Percentiles rank a stretch among this genome's conserved stretches.
These are phyloP conservation scores for Aspergillus proliferans DNA, from an alignment of 2,329 filamentous ascomycete genomes.

Conservation along the genomic window DNA sequence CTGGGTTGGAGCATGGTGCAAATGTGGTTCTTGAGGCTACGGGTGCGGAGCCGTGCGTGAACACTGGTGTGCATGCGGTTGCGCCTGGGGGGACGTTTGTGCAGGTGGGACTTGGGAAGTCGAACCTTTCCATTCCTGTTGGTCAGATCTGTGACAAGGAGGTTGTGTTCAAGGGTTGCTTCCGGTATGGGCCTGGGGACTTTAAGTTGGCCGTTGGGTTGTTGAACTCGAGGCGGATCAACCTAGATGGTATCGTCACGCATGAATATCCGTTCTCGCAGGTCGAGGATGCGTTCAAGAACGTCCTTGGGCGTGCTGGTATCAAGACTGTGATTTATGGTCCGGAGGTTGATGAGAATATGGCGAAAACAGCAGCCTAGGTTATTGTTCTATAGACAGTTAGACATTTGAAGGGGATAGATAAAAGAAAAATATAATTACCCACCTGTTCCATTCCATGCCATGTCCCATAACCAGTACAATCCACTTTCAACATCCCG, in stretches of 20 bases:
- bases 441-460: conserved; percentile 14
- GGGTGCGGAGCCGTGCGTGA: conserved; percentile 68
- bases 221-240: conserved; percentile 55
- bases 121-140: conserved; percentile 62
- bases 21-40: conserved; percentile 72
- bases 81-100: conserved; percentile 66
- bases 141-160: conserved; percentile 81
- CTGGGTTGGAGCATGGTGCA: conserved; percentile 56
- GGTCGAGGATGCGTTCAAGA: conserved; percentile 75
- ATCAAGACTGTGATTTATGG: conserved; percentile 39
- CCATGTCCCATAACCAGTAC: conserved; percentile 27
- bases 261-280: conserved; percentile 66
- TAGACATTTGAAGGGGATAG: neutral
- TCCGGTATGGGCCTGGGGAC: conserved; percentile 79
- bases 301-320: conserved; percentile 68
- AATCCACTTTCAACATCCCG: conserved; percentile 18
- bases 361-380: conserved; percentile 8
- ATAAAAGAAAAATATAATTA: neutral
- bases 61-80: conserved; percentile 61
- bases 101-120: conserved; percentile 78
- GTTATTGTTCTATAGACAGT: neutral
- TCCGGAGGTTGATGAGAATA: conserved; percentile 12
- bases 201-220: conserved; percentile 74
- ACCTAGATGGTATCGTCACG: conserved; percentile 69
- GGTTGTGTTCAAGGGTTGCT: conserved; percentile 73